These are phyloP conservation scores for Syzygium grande DNA, from an alignment of 345 rosid species.

Conservation along the genomic window DNA sequence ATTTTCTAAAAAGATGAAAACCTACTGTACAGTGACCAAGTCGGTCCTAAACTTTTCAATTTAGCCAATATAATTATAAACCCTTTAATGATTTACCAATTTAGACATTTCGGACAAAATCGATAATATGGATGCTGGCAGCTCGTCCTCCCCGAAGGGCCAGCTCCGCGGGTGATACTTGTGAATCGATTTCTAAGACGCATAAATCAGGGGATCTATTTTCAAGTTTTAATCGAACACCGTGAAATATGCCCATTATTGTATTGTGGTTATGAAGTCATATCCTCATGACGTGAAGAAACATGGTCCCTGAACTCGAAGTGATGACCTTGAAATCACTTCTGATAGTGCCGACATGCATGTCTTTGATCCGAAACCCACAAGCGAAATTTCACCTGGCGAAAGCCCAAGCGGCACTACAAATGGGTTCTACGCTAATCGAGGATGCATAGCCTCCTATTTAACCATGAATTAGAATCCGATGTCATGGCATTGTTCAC, in stretches of 20 bases:
- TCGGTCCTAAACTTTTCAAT: neutral
- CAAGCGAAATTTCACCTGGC: neutral
- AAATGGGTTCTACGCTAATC: neutral
- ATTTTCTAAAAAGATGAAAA: accelerated
- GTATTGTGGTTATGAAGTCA: neutral
- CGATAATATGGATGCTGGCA: too few relatives aligned
- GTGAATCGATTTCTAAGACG: neutral
- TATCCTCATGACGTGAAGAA: neutral
- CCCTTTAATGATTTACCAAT: accelerated
- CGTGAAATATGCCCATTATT: neutral
- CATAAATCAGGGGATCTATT: neutral
- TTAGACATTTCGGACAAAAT: neutral
- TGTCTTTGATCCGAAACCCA: neutral
- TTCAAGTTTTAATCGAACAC: neutral
- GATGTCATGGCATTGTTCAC: neutral
- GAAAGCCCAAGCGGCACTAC: neutral
- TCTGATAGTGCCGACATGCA: neutral
- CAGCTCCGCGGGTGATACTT: neutral
- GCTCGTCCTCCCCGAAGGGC: neutral
- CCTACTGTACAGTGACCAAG: accelerated
- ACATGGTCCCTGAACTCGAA: neutral
- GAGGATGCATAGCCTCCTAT: neutral
- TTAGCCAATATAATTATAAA: accelerated
- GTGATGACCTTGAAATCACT: neutral
- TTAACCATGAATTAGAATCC: neutral